Evolutionary conservation across 352 stramenopile species (phyloP).

Genomic region (Globisporangium paroecandrum): DNA sequence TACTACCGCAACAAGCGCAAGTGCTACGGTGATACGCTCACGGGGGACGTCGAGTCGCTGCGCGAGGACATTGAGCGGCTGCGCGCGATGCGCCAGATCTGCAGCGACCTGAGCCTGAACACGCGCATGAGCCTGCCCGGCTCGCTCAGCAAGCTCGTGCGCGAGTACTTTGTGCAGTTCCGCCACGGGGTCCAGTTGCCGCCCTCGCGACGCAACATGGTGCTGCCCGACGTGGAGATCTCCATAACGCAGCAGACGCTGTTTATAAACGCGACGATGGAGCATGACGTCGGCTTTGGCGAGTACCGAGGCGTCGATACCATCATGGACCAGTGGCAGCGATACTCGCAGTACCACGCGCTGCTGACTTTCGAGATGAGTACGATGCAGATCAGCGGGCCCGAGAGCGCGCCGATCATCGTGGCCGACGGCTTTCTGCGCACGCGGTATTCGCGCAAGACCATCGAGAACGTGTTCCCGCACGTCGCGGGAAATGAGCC

Average conservation of each 20-base stretch:
- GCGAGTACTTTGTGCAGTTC: constrained; percentile 22
- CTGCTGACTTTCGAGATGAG: constrained; percentile 10
- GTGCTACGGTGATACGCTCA: constrained; percentile 39
- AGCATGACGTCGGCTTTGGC: constrained; percentile 17
- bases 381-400: constrained; percentile 13
- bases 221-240: not conserved
- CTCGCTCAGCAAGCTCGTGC: constrained; percentile 10
- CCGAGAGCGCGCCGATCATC: constrained; percentile 23
- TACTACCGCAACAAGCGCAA: constrained; percentile 64
- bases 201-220: not conserved
- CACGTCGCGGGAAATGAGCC: constrained; percentile 29
- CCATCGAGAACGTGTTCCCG: constrained; percentile 45
- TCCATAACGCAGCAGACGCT: constrained; percentile 4
- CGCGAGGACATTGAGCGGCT: constrained; percentile 37
- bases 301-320: constrained; percentile 9
- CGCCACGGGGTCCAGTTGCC: constrained; percentile 10
- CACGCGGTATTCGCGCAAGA: constrained; percentile 38
- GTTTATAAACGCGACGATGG: constrained; percentile 14
- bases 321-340: constrained; percentile 21
- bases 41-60: constrained; percentile 30
- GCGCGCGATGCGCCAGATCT: constrained; percentile 30
- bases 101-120: constrained; percentile 9
- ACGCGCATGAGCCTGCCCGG: constrained; percentile 11
- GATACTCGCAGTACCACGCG: constrained; percentile 18
- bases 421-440: constrained; percentile 26